A percentile compares a stretch with the other conserved stretches of the same genome.
These are phyloP conservation scores for Rhodosporidiobolus odoratus DNA, from an alignment of 768 basidiomycete species.

Conservation along the genomic window DNA sequence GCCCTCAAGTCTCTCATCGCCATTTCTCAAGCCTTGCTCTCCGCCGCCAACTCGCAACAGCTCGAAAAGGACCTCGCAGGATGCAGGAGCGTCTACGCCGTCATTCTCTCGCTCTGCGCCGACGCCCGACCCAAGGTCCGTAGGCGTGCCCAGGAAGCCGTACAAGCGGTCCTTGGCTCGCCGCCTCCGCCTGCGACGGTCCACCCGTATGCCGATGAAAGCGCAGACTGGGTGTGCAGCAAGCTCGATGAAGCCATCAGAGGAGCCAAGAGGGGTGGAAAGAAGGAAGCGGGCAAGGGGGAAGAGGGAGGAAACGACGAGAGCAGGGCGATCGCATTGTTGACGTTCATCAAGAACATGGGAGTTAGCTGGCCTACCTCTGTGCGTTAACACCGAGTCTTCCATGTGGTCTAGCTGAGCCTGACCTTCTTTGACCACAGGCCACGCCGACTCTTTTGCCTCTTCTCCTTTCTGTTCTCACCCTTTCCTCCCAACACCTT, in stretches of 20 bases:
- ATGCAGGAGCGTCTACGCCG: slow-evolving; percentile 76
- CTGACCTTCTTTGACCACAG: slow-evolving; percentile 49
- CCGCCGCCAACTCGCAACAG: slow-evolving; percentile 64
- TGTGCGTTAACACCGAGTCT: slow-evolving; percentile 62
- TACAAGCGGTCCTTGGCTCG: slow-evolving; percentile 66
- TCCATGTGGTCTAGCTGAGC: neutral
- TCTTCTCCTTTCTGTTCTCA: slow-evolving; percentile 72
- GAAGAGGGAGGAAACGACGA: slow-evolving; percentile 59
- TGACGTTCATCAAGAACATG: slow-evolving; percentile 54
- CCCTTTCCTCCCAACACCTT: slow-evolving; percentile 80
- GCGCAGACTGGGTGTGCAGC: slow-evolving; percentile 70
- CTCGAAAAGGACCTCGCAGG: slow-evolving; percentile 53
- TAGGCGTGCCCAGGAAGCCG: slow-evolving; percentile 77
- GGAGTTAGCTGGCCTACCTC: slow-evolving; percentile 52
- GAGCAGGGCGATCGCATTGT: slow-evolving; percentile 67
- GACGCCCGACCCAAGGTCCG: slow-evolving; percentile 93
- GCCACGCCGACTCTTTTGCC: slow-evolving; percentile 64
- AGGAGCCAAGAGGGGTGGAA: slow-evolving; percentile 58
- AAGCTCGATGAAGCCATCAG: slow-evolving; percentile 63
- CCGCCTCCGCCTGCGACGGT: slow-evolving; percentile 69
- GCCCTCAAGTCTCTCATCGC: slow-evolving; percentile 75
- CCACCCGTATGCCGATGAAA: slow-evolving; percentile 81
- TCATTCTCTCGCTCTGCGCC: slow-evolving; percentile 71
- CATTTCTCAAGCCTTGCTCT: slow-evolving; percentile 64
- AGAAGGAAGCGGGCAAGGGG: slow-evolving; percentile 52